A percentile compares a stretch with the other conserved stretches of the same genome.
phyloP scores from a whole-genome alignment of 495 filamentous ascomycete genomes.

The Penicillium atrosanguineum region DNA sequence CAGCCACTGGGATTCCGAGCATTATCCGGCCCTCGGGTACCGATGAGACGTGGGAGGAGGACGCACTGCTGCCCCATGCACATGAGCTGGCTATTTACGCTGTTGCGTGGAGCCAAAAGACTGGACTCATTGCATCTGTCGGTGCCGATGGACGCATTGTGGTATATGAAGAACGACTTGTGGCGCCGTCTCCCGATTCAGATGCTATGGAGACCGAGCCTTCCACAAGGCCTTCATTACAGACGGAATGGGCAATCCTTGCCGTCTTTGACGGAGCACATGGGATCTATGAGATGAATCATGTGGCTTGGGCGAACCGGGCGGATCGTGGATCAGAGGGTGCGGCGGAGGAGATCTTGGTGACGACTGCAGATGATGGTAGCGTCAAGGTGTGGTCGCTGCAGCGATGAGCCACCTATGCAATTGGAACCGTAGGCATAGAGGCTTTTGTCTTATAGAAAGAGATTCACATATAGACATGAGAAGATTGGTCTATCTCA shows the following conservation, averaged over 20 bases:
- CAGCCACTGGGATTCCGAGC: conserved; percentile 59
- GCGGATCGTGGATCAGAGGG: conserved; percentile 35
- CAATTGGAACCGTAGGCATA: background rate
- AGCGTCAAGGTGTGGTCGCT: conserved; percentile 69
- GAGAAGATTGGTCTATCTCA: background rate
- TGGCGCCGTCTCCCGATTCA: conserved; percentile 23
- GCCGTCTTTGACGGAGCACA: conserved; percentile 69
- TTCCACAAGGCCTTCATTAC: conserved; percentile 8
- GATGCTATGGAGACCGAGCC: conserved; percentile 40
- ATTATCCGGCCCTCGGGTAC: conserved; percentile 70
- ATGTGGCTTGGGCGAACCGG: conserved; percentile 69
- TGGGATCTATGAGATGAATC: conserved; percentile 90
- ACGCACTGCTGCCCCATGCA: conserved; percentile 63
- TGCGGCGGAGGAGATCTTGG: conserved; percentile 63
- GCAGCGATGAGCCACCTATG: conserved; percentile 20
- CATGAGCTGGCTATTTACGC: conserved; percentile 83
- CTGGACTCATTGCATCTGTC: conserved; percentile 73
- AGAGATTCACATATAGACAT: background rate
- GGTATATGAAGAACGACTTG: conserved; percentile 67
- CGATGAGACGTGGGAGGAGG: conserved; percentile 79
- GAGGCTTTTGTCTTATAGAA: background rate
- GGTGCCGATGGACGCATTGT: conserved; percentile 84
- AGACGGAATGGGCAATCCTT: conserved; percentile 65
- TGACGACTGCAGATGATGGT: conserved; percentile 81
- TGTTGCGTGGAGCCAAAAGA: conserved; percentile 71